Conservation (phyloP, 768 basidiomycete species). For the Krasilnikovozyma curviuscula region DNA sequence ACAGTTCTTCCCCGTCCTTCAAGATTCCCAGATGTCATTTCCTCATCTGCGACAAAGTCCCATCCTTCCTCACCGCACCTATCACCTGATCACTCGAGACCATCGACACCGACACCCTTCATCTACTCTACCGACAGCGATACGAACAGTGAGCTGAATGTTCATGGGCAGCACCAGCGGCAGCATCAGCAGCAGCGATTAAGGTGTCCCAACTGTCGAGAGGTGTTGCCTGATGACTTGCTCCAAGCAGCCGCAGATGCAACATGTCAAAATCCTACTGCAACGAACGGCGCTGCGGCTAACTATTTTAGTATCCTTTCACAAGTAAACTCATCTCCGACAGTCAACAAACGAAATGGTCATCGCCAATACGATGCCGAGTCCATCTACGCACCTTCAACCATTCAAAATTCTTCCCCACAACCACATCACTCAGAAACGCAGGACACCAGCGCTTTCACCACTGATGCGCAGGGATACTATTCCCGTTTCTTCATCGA, state of each 20-base stretch:
- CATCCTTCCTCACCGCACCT: not conserved
- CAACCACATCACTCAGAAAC: not conserved
- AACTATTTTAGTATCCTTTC: slow-evolving; percentile 10
- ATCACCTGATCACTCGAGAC: too few relatives aligned
- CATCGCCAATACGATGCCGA: not conserved
- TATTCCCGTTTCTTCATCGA: slow-evolving; percentile 85
- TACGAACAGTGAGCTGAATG: too few relatives aligned
- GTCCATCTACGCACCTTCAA: not conserved
- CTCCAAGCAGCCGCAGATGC: too few relatives aligned
- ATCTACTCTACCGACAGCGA: too few relatives aligned
- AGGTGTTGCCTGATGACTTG: too few relatives aligned
- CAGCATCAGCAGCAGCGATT: too few relatives aligned
- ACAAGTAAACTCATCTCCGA: slow-evolving; percentile 4
- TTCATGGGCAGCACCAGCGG: too few relatives aligned
- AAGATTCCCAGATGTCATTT: not conserved
- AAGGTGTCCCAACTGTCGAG: too few relatives aligned
- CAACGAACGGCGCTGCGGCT: too few relatives aligned
- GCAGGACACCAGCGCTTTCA: not conserved
- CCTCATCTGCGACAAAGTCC: not conserved
- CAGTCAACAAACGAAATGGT: not conserved
- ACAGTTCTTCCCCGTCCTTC: slow-evolving; percentile 33
- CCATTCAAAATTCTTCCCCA: not conserved
- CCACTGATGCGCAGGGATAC: slow-evolving; percentile 51
- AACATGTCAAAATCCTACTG: too few relatives aligned
- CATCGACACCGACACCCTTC: too few relatives aligned